These are phyloP conservation scores for Ensete glaucum DNA, from an alignment of 176 grass and related monocot species.

Conservation along the genomic window DNA sequence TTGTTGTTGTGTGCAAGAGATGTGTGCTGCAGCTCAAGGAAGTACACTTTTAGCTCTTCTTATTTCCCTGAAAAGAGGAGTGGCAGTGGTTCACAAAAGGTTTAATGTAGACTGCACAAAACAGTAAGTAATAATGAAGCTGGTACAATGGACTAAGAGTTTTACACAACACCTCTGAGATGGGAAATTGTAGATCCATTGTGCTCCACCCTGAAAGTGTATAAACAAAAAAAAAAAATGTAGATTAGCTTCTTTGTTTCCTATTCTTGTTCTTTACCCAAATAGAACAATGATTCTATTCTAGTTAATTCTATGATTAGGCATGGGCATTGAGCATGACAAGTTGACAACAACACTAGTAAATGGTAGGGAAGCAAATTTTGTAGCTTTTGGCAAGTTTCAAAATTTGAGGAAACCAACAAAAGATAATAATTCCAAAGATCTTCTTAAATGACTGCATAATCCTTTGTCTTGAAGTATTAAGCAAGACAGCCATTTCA, in stretches of 20 bases:
- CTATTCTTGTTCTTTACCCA: not conserved
- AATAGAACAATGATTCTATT: not conserved
- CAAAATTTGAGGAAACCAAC: not conserved
- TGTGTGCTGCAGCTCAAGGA: not conserved
- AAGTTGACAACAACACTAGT: not conserved
- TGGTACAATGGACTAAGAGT: not conserved
- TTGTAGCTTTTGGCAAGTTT: not conserved
- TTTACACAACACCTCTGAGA: not conserved
- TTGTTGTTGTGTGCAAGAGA: not conserved
- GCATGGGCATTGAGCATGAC: not conserved
- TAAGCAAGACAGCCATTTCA: not conserved
- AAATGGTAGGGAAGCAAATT: not conserved
- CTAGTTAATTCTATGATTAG: not conserved
- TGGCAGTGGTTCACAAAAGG: not conserved
- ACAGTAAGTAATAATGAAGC: not conserved
- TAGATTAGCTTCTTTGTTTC: not conserved
- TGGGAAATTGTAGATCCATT: constrained; percentile 3
- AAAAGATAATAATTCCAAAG: not conserved
- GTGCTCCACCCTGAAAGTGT: not conserved
- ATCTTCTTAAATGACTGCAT: not conserved
- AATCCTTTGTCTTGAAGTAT: not conserved
- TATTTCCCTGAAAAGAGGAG: not conserved
- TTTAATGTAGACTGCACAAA: not conserved
- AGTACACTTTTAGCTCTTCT: not conserved
- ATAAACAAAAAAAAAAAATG: not conserved